Conservation (phyloP, 108 stramenopile species). For the Nannochloropsis salina region DNA sequence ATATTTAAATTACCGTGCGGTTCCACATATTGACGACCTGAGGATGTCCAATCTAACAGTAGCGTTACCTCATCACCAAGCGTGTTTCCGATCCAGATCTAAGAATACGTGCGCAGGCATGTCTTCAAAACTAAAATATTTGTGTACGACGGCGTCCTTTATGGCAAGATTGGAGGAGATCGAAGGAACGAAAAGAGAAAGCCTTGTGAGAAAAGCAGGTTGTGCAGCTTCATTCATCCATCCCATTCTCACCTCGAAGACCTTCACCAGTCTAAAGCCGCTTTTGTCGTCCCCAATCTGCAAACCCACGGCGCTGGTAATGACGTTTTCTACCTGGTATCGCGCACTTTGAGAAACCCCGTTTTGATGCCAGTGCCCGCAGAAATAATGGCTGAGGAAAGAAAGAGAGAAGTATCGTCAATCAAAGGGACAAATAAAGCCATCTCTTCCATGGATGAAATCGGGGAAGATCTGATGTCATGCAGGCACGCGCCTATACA, state of each 20-base stretch:
- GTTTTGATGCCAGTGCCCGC: conserved; percentile 9
- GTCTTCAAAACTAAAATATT: background rate
- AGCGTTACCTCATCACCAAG: background rate
- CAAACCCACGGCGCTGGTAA: background rate
- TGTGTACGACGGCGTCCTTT: background rate
- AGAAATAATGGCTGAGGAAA: conserved; percentile 16
- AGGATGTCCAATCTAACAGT: too few species aligned
- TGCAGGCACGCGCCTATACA: too few species aligned
- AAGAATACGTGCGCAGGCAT: background rate
- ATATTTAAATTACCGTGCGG: too few species aligned
- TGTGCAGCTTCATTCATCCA: background rate
- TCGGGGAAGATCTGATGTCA: too few species aligned
- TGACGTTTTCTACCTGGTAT: background rate
- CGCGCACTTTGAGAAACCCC: background rate
- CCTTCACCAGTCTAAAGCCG: background rate
- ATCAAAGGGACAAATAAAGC: too few species aligned
- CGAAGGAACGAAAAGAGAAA: background rate
- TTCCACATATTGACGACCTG: too few species aligned
- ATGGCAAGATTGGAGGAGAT: background rate
- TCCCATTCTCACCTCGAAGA: background rate
- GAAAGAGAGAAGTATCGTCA: background rate
- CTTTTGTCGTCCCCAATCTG: background rate
- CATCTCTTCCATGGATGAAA: too few species aligned
- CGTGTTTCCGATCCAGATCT: background rate
- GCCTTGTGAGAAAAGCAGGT: background rate